A percentile compares a stretch with the other conserved stretches of the same genome.
Conservation (phyloP, 108 stramenopile species). For the Nitzschia sp. region DNA sequence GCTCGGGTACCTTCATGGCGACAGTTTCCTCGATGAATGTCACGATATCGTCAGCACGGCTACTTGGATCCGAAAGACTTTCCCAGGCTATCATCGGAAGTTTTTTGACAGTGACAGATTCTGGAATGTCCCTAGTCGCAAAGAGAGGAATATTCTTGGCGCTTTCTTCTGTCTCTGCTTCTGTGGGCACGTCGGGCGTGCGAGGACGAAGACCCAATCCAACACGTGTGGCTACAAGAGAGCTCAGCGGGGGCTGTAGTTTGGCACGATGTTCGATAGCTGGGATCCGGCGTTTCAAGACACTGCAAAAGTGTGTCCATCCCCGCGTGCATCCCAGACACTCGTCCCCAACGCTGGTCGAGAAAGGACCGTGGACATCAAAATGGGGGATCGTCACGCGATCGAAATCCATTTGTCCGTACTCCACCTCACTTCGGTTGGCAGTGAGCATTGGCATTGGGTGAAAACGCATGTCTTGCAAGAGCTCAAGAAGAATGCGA, state of each 20-base stretch:
- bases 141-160: constrained; percentile 26
- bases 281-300: constrained; percentile 65
- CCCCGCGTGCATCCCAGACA: constrained; percentile 81
- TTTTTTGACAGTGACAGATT: constrained; percentile 17
- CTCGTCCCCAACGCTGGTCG: constrained; percentile 83
- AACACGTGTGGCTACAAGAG: constrained; percentile 72
- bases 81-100: constrained; percentile 32
- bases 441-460: constrained; percentile 68
- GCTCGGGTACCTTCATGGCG: constrained; percentile 57
- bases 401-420: constrained; percentile 33
- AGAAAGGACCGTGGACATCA: constrained; percentile 74
- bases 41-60: constrained; percentile 66
- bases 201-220: constrained; percentile 64
- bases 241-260: constrained; percentile 76
- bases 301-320: constrained; percentile 82
- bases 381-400: constrained; percentile 64
- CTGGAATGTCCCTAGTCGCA: constrained; percentile 15
- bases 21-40: constrained; percentile 67
- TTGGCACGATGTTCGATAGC: constrained; percentile 66
- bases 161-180: constrained; percentile 17
- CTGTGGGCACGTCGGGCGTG: constrained; percentile 6
- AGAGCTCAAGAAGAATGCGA: constrained; percentile 62
- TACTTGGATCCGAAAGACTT: constrained; percentile 50
- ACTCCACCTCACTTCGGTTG: constrained; percentile 40
- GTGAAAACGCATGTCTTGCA: constrained; percentile 79